Evolutionary conservation across 2,329 filamentous ascomycete species (phyloP).

Genomic region (Claviceps citrina): DNA sequence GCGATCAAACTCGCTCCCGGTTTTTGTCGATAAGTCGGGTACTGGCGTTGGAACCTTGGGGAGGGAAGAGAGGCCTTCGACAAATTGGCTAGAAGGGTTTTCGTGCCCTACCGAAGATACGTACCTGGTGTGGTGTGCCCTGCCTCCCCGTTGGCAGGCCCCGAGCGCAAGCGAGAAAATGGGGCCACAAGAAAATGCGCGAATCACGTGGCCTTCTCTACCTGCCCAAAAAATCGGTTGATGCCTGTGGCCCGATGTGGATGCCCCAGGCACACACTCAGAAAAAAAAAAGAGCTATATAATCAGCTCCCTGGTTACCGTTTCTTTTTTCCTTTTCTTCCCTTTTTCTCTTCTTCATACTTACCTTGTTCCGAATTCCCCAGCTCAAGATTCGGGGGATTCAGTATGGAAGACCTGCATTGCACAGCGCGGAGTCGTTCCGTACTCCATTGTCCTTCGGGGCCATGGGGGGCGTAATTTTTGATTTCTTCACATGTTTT

Average conservation of each 20-base stretch:
- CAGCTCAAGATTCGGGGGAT: slow-evolving; percentile 29
- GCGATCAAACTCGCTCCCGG: slow-evolving; percentile 33
- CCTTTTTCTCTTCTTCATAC: slow-evolving; percentile 32
- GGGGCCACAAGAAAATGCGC: slow-evolving; percentile 5
- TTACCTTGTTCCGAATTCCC: slow-evolving; percentile 34
- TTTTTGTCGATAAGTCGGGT: slow-evolving; percentile 26
- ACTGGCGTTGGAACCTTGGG: slow-evolving; percentile 25
- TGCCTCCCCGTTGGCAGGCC: slow-evolving; percentile 2
- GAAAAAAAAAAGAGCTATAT: slow-evolving; percentile 18
- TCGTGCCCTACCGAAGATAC: slow-evolving; percentile 24
- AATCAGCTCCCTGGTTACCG: slow-evolving; percentile 7
- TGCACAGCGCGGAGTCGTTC: slow-evolving; percentile 38
- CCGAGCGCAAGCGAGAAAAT: slow-evolving; percentile 6
- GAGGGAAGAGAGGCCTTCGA: slow-evolving; percentile 19
- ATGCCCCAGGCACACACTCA: slow-evolving; percentile 13
- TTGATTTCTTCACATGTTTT: slow-evolving; percentile 31
- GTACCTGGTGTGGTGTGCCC: slow-evolving; percentile 18
- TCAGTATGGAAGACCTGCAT: slow-evolving; percentile 36
- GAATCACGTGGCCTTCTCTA: slow-evolving; percentile 17
- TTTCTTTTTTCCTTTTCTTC: slow-evolving; percentile 13
- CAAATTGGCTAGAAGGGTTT: slow-evolving; percentile 28
- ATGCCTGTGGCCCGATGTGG: not conserved
- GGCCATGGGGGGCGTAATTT: slow-evolving; percentile 39
- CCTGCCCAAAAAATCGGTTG: too few species aligned
- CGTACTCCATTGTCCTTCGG: slow-evolving; percentile 37